These are phyloP conservation scores for Diutina mesorugosa DNA, from an alignment of 1,139 yeast genomes.

Conservation along the genomic window DNA sequence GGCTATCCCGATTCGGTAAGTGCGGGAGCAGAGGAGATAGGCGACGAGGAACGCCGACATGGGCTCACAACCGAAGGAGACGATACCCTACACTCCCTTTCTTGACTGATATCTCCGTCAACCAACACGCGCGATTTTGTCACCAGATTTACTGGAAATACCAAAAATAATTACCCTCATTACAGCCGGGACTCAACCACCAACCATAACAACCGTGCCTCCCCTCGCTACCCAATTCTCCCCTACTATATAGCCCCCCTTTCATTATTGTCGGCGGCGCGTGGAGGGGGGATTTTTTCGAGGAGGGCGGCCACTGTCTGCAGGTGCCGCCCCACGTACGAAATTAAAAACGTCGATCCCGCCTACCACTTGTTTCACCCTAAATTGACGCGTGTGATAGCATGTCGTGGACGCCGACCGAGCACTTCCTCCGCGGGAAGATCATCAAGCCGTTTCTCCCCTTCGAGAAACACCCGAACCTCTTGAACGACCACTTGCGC, in stretches of 20 bases:
- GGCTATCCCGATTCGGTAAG: neutral
- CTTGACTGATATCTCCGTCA: neutral
- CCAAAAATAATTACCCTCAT: no score
- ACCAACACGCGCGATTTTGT: no score
- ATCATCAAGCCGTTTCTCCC: constrained; percentile 52
- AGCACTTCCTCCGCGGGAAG: constrained; percentile 32
- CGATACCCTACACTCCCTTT: neutral
- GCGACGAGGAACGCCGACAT: neutral
- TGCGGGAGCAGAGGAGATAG: neutral
- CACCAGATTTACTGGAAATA: no score
- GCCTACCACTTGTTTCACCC: neutral
- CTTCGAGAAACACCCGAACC: constrained; percentile 33
- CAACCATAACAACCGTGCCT: no score
- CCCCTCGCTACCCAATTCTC: no score
- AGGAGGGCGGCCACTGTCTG: no score
- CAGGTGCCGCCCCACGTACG: no score
- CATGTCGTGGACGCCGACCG: constrained; percentile 26
- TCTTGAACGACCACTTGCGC: constrained; percentile 26
- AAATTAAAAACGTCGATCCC: neutral
- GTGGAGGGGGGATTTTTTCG: no score
- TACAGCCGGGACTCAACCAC: no score
- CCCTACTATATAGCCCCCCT: no score
- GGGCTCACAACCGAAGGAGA: neutral
- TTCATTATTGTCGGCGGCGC: no score
- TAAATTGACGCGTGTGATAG: no score